Evolutionary conservation across 2,329 filamentous ascomycete genomes (phyloP).

Genomic region (Phialemoniopsis sp.): DNA sequence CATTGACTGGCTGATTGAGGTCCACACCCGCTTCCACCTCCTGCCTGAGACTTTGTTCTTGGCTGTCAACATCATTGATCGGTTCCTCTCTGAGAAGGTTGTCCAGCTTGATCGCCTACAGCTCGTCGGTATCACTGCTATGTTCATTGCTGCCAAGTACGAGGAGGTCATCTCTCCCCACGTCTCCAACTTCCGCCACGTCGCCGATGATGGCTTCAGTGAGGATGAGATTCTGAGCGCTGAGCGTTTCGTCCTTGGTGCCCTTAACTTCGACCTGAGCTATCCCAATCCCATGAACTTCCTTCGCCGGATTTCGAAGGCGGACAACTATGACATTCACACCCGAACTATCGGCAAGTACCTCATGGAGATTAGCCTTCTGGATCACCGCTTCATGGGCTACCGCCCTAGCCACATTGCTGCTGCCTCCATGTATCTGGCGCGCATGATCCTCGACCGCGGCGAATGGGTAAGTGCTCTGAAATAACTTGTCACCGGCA

Average conservation of each 20-base stretch:
- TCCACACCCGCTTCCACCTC: slow-evolving; percentile 93
- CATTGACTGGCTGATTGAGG: slow-evolving; percentile 97
- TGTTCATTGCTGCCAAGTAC: slow-evolving; percentile 99
- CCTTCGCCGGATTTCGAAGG: slow-evolving; percentile 95
- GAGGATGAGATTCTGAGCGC: slow-evolving; percentile 94
- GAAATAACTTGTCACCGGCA: too few species aligned
- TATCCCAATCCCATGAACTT: slow-evolving; percentile 99
- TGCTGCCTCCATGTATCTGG: slow-evolving; percentile 91
- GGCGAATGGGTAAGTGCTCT: slow-evolving; percentile 82
- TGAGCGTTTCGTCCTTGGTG: slow-evolving; percentile 89
- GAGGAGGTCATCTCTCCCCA: slow-evolving; percentile 97
- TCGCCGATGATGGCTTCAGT: slow-evolving; percentile 93
- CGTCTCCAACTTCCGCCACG: slow-evolving; percentile 93
- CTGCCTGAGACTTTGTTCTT: slow-evolving; percentile 96
- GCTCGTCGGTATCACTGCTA: slow-evolving; percentile 93
- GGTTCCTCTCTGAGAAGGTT: slow-evolving; percentile 91
- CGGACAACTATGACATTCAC: slow-evolving; percentile 98
- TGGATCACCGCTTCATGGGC: slow-evolving; percentile 90
- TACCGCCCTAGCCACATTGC: slow-evolving; percentile 88
- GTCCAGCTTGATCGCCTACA: slow-evolving; percentile 95
- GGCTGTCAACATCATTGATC: slow-evolving; percentile 96
- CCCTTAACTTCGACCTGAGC: slow-evolving; percentile 93
- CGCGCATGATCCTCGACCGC: slow-evolving; percentile 83
- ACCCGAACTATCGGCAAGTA: slow-evolving; percentile 97
- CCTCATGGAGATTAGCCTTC: slow-evolving; percentile 90